These are phyloP conservation scores for Ceratocystis ficicola DNA, from an alignment of 2,329 filamentous ascomycete species.

Conservation along the genomic window DNA sequence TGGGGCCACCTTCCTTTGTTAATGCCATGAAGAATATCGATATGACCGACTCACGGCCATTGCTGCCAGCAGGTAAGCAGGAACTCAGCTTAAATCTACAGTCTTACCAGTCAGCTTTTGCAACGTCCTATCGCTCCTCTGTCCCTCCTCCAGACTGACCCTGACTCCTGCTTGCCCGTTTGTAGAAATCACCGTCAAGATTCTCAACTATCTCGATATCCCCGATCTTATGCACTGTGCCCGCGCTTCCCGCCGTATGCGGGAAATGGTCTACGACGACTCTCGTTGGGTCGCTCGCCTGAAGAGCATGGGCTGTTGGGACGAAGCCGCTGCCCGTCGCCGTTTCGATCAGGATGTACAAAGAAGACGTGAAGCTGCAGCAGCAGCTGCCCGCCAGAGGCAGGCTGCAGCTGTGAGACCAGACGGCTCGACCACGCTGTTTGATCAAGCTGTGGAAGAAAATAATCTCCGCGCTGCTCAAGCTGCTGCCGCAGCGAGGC, in stretches of 20 bases:
- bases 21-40: conserved; percentile 67
- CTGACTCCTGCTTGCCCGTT: not conserved
- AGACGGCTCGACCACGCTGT: conserved; percentile 46
- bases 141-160: not conserved
- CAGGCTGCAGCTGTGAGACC: conserved; percentile 23
- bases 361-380: conserved; percentile 45
- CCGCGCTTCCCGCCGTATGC: conserved; percentile 69
- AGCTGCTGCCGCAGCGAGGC: conserved; percentile 20
- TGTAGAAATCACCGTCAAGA: conserved; percentile 70
- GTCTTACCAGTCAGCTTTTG: not conserved
- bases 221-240: conserved; percentile 78
- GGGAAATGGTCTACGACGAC: conserved; percentile 98
- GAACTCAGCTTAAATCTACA: not conserved
- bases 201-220: conserved; percentile 81
- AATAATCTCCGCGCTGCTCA: conserved; percentile 27
- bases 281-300: conserved; percentile 83
- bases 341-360: conserved; percentile 62
- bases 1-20: conserved; percentile 46
- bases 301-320: conserved; percentile 81
- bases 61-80: conserved; percentile 51
- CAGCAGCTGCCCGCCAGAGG: conserved; percentile 25
- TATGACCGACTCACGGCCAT: conserved; percentile 65
- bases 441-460: conserved; percentile 59
- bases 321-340: conserved; percentile 71
- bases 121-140: not conserved